These are phyloP conservation scores for Leccinum fibrillosum DNA, from an alignment of 768 basidiomycete species.

Conservation along the genomic window DNA sequence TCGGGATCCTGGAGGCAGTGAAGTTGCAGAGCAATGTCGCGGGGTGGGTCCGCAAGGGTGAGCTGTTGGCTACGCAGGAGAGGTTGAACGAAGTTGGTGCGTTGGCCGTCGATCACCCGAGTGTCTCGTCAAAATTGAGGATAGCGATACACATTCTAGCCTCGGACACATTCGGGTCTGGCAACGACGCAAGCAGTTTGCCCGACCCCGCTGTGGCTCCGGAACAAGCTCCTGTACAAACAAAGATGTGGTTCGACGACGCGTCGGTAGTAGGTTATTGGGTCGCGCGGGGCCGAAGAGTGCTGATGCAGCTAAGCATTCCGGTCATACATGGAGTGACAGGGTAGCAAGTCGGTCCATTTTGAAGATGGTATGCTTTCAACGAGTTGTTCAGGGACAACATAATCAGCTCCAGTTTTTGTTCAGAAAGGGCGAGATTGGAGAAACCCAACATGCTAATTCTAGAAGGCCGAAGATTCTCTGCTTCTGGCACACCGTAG, in stretches of 20 bases:
- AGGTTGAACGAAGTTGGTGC: not conserved
- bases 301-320: constrained; percentile 49
- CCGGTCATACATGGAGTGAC: constrained; percentile 42
- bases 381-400: not conserved
- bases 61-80: constrained; percentile 33
- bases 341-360: constrained; percentile 2
- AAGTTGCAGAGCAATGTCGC: constrained; percentile 63
- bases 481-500: not conserved
- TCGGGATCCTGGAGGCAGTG: constrained; percentile 61
- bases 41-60: constrained; percentile 61
- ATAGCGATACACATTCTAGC: not conserved
- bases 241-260: constrained; percentile 54
- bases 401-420: not conserved
- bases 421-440: not conserved
- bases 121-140: not conserved
- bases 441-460: not conserved
- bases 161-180: not conserved
- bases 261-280: constrained; percentile 41
- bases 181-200: constrained; percentile 16
- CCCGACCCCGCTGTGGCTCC: constrained; percentile 3
- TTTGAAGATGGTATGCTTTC: not conserved
- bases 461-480: not conserved
- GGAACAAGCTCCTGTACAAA: constrained; percentile 5
- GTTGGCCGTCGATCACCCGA: not conserved
- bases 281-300: constrained; percentile 48